These are phyloP conservation scores for Stenogyne calaminthoides DNA, from an alignment of 305 asterid genomes.

Conservation along the genomic window DNA sequence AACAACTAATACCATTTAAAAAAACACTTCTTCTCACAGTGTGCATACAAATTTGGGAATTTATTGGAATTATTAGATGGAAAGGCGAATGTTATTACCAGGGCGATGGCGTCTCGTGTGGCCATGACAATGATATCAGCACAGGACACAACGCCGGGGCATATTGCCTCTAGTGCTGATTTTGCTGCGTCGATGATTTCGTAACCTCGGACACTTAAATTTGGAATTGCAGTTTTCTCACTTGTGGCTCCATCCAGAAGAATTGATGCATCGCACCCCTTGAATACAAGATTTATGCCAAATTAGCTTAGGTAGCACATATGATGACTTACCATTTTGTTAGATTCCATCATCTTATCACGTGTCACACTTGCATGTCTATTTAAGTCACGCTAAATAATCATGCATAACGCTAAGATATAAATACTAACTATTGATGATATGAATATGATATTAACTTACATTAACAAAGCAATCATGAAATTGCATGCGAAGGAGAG, in stretches of 20 bases:
- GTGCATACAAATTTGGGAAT: too few species aligned
- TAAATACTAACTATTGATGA: too few species aligned
- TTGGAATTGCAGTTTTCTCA: constrained; percentile 52
- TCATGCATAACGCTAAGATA: too few species aligned
- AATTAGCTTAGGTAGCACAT: neutral
- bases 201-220: constrained; percentile 49
- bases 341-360: too few species aligned
- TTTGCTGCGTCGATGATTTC: constrained; percentile 50
- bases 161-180: constrained; percentile 35
- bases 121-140: constrained; percentile 66
- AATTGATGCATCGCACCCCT: constrained; percentile 71
- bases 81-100: constrained; percentile 33
- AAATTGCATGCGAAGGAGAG: constrained; percentile 70
- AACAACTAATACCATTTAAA: too few species aligned
- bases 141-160: constrained; percentile 55
- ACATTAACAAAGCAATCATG: constrained; percentile 76
- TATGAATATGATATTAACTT: neutral
- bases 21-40: too few species aligned
- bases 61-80: neutral
- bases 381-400: too few species aligned
- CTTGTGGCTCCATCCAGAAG: constrained; percentile 43
- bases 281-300: neutral
- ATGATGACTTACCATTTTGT: too few species aligned
- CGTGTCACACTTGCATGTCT: too few species aligned
- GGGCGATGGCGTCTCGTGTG: constrained; percentile 54